phyloP scores from a whole-genome alignment of 805 yeast species.

The Blastobotrys attinorum region DNA sequence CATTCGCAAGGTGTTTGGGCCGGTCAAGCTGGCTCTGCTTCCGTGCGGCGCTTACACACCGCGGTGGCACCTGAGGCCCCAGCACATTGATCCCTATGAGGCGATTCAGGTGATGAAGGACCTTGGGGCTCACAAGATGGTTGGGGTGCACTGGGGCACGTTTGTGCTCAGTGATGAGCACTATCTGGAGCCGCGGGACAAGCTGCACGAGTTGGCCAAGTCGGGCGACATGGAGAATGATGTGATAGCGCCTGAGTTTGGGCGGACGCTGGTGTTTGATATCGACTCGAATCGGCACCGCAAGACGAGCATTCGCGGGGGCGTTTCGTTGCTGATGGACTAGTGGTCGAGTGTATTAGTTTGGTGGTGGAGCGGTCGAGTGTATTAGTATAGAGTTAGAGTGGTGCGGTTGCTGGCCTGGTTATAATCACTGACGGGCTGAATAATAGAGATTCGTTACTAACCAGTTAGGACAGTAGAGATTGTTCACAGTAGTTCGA shows the following conservation, averaged over 20 bases:
- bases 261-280: constrained; percentile 55
- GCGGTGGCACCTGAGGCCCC: constrained; percentile 84
- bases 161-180: constrained; percentile 84
- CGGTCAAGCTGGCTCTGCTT: constrained; percentile 57
- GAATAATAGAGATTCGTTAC: no score
- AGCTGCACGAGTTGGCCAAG: constrained; percentile 45
- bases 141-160: constrained; percentile 97
- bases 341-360: no score
- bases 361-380: no score
- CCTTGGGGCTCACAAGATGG: constrained; percentile 50
- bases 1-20: constrained; percentile 49
- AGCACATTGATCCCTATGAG: constrained; percentile 81
- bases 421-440: no score
- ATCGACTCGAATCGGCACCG: constrained; percentile 10
- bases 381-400: no score
- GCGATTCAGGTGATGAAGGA: constrained; percentile 60
- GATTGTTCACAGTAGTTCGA: no score
- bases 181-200: constrained; percentile 70
- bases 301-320: constrained; percentile 25
- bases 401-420: no score
- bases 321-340: constrained; percentile 26
- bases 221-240: constrained; percentile 30
- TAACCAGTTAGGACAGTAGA: no score
- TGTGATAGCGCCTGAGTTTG: constrained; percentile 65
- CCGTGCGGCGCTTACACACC: constrained; percentile 97